A percentile compares a stretch with the other conserved stretches of the same genome.
These are phyloP conservation scores for Pythium phragmiticola DNA, from an alignment of 352 stramenopile genomes.

Conservation along the genomic window DNA sequence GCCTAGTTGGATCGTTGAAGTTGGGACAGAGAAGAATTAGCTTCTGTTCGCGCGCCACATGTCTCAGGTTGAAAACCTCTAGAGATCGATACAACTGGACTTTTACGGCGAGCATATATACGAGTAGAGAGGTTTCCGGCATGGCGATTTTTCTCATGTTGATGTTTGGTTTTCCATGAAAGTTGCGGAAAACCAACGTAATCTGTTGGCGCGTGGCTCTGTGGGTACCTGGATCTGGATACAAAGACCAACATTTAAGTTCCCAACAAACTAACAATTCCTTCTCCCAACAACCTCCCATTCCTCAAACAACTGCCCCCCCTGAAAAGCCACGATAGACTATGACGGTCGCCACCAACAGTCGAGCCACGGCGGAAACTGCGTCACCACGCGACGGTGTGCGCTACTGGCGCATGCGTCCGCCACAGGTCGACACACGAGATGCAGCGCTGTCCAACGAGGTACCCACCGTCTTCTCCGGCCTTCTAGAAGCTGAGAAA, in stretches of 20 bases:
- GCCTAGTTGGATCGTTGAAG: not conserved
- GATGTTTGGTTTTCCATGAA: no score
- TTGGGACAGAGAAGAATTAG: slow-evolving; percentile 9
- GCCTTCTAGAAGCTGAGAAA: not conserved
- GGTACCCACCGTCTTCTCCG: not conserved
- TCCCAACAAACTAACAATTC: not conserved
- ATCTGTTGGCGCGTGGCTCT: no score
- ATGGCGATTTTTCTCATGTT: not conserved
- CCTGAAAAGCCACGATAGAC: no score
- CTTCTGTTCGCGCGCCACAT: not conserved
- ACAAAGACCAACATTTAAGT: not conserved
- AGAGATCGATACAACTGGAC: not conserved
- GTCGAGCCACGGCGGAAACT: not conserved
- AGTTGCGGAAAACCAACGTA: no score
- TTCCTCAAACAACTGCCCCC: not conserved
- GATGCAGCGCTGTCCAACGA: not conserved
- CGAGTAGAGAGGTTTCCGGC: not conserved
- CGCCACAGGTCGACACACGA: slow-evolving; percentile 7
- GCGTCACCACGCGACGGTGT: slow-evolving; percentile 20
- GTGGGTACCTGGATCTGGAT: not conserved
- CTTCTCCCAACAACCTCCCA: slow-evolving; percentile 1
- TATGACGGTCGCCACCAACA: not conserved
- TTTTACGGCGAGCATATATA: not conserved
- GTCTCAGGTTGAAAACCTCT: not conserved
- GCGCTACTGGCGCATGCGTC: slow-evolving; percentile 30